Conservation (phyloP, 768 basidiomycete genomes). For the Macrolepiota dolichaula region DNA sequence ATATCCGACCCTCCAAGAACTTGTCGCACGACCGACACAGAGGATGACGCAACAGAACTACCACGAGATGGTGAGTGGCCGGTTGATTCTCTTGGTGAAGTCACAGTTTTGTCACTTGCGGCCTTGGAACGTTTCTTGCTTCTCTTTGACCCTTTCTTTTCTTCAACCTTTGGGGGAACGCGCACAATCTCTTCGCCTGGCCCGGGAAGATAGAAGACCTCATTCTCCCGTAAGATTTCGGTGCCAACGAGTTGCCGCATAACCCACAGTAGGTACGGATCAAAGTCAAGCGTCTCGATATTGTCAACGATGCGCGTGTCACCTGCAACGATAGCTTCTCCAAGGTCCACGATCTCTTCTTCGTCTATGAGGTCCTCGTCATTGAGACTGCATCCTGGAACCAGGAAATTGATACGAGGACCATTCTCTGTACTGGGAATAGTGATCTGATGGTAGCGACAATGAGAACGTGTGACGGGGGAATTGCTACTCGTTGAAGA, state of each 20-base stretch:
- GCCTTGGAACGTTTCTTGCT: background rate
- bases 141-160: background rate
- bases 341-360: slow-evolving; percentile 59
- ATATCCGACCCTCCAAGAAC: background rate
- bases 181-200: slow-evolving; percentile 40
- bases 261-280: slow-evolving; percentile 49
- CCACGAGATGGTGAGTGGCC: background rate
- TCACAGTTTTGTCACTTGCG: background rate
- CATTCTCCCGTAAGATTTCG: slow-evolving; percentile 61
- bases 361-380: slow-evolving; percentile 55
- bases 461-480: slow-evolving; percentile 65
- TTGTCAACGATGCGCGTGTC: slow-evolving; percentile 41
- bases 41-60: background rate
- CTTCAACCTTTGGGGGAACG: slow-evolving; percentile 9
- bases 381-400: slow-evolving; percentile 65
- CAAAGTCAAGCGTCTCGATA: slow-evolving; percentile 49
- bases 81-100: background rate
- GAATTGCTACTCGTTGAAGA: slow-evolving; percentile 29
- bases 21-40: slow-evolving; percentile 5
- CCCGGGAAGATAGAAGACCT: slow-evolving; percentile 59
- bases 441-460: slow-evolving; percentile 67
- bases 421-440: slow-evolving; percentile 52
- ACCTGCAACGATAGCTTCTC: slow-evolving; percentile 51
- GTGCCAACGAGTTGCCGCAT: slow-evolving; percentile 62
- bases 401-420: slow-evolving; percentile 57